Evolutionary conservation across 306 rosid species (phyloP), one percentile per base, ranked within the genome.

Genomic region (Pyrus pyrifolia): DNA sequence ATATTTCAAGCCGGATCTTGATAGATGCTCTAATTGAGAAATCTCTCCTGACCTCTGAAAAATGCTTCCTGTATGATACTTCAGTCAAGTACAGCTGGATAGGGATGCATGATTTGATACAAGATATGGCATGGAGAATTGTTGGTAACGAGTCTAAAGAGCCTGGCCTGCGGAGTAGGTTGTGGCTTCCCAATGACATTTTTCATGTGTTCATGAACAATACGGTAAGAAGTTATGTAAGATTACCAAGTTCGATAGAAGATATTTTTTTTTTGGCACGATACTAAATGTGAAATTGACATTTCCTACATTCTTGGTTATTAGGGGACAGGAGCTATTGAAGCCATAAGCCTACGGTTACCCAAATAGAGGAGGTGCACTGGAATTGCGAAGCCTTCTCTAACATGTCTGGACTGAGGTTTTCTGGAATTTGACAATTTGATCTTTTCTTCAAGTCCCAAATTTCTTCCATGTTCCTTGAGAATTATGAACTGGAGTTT

Each of bases 41-140:
- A 70, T 88, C 87, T 51, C 76, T 86, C 45, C 49, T 85, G 29
- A 70, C 80, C 61, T 19, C 59, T n/a, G 64, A 23, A 11, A 19
- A 17, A 30, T 6, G 8, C 6, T 45, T 14, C 17, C 4, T 7
- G 17, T 1, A 21, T 17, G 30, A 70, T 21, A 1, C 18, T 49
- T 15, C 53, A 46, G 53, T 0, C 19, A 0, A 5, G 53, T 15
- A 49, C 21, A 14, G 29, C 1, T 0, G 6, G 40, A 15, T 76
- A 4, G 63, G 10, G 4, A 77, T 88, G 81, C 89, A 88, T 77
- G 76, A 81, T 70, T 57, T 85, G 77, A 60, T 88, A 31, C 66
- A 64, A 1, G 64, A 59, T 11, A 59, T 59, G 64, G 64, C 64
- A 4, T 23, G 14, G 27, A 23, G 12, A 11, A 59, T 59, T 59